Conservation (phyloP, 495 filamentous ascomycete species). For the Penicillium bovifimosum region DNA sequence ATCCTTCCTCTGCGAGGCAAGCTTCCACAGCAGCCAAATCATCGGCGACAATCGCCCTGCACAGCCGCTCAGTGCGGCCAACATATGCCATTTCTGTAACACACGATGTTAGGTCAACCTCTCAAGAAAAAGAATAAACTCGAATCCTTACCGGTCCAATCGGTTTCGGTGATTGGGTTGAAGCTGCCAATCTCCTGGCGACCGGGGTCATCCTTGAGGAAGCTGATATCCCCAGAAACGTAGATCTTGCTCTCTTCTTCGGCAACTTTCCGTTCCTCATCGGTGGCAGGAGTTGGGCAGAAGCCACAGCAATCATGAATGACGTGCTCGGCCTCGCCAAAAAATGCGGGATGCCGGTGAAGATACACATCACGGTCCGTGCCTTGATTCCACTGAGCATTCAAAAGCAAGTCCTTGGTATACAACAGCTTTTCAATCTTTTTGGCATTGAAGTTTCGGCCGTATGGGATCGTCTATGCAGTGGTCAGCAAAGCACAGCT, state of each 20-base stretch:
- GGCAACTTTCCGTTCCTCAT: slow-evolving; percentile 62
- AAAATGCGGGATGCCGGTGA: slow-evolving; percentile 74
- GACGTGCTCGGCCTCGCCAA: slow-evolving; percentile 61
- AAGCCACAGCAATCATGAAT: slow-evolving; percentile 73
- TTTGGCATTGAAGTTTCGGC: slow-evolving; percentile 58
- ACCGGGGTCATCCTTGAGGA: slow-evolving; percentile 74
- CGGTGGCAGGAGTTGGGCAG: slow-evolving; percentile 61
- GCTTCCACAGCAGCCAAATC: slow-evolving; percentile 61
- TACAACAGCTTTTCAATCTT: slow-evolving; percentile 75
- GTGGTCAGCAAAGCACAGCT: not conserved
- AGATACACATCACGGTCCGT: slow-evolving; percentile 66
- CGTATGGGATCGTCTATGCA: slow-evolving; percentile 62
- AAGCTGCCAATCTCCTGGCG: slow-evolving; percentile 67
- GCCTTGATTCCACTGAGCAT: slow-evolving; percentile 77
- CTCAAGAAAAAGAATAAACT: too few species aligned
- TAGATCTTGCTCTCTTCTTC: slow-evolving; percentile 68
- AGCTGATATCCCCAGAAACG: slow-evolving; percentile 62
- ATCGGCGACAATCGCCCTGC: slow-evolving; percentile 68
- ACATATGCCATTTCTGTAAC: slow-evolving; percentile 62
- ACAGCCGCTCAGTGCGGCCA: slow-evolving; percentile 63
- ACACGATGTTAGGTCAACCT: not conserved
- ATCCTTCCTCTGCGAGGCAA: slow-evolving; percentile 58
- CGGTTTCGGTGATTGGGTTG: slow-evolving; percentile 72
- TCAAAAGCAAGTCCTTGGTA: slow-evolving; percentile 74
- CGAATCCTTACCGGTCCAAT: slow-evolving; percentile 59